Conservation (phyloP, 805 yeast species). For the Saccharomyces jurei region DNA sequence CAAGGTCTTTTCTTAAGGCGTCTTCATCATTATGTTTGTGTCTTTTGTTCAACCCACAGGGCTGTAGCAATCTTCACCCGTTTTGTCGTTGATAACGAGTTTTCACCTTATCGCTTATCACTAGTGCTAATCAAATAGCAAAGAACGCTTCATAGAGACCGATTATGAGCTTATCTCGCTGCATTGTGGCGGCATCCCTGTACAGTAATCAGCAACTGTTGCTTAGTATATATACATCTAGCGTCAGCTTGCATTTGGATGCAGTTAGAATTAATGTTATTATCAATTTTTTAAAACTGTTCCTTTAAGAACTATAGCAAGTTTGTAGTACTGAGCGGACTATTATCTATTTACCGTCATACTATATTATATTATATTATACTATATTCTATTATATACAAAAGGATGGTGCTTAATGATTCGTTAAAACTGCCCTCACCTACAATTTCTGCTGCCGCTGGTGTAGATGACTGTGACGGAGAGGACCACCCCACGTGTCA, state of each 20-base stretch:
- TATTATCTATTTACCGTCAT: neutral
- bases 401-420: neutral
- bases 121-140: neutral
- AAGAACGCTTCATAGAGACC: neutral
- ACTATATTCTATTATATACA: neutral
- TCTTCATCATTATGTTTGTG: neutral
- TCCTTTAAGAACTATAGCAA: neutral
- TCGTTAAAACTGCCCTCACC: neutral
- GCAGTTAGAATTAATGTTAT: neutral
- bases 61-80: neutral
- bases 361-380: neutral
- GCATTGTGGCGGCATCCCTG: neutral
- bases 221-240: neutral
- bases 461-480: neutral
- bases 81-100: neutral
- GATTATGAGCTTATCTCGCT: neutral
- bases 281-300: neutral
- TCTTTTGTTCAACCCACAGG: neutral
- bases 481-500: constrained; percentile 53
- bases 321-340: neutral
- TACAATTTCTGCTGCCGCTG: neutral
- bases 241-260: neutral
- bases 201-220: neutral
- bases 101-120: neutral
- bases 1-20: neutral